Base-by-base conservation (phyloP, 768 basidiomycete genomes). In the Mycena albidolilacea region DNA sequence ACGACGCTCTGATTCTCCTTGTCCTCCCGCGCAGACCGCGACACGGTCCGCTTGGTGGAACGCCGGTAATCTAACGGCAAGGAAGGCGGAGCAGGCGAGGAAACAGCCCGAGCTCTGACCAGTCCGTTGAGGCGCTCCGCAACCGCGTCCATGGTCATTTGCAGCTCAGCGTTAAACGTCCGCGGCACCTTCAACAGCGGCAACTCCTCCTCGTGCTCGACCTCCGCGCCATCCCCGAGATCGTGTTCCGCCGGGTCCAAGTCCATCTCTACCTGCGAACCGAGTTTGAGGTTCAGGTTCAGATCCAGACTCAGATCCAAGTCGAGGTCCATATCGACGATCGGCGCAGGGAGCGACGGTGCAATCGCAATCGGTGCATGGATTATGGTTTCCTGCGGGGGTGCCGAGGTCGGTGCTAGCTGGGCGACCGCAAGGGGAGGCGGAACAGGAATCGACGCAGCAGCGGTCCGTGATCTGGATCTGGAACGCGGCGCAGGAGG, bases 51-150 rank as follows among this genome's bases (percentile, higher is more conserved):
- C 44, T 75, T 76, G 60, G 69, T 65, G 52, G 30, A 35, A 10
- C 72, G 70, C 52, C 62, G 38, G 58, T 64, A 70, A 50, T 60
- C 50, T 2, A 61, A 57, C 44, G 78, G 73, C 2, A 69, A 66
- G 9, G 76, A 70, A 75, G 75, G 75, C 12, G 79, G 77, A 23
- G 58, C 54, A n/a, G 78, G 77, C 6, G 75, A 70, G 8, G 64
- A 38, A 54, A 76, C 75, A 39, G 73, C 77, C 69, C 78, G 77
- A 55, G 79, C 80, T 57, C 77, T 80, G 30, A 72, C 69, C 19
- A 77, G 41, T 58, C 84, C 75, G 75, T 88, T 88, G 64, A 87
- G 83, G 69, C 85, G 85, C 35, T 85, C 85, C 17, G 88, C 84
- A 50, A 87, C 84, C 23, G 86, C 85, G 50, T 86, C 85, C 67